These are phyloP conservation scores for Neofusicoccum laricinum DNA, from an alignment of 2,329 filamentous ascomycete genomes.

Conservation along the genomic window DNA sequence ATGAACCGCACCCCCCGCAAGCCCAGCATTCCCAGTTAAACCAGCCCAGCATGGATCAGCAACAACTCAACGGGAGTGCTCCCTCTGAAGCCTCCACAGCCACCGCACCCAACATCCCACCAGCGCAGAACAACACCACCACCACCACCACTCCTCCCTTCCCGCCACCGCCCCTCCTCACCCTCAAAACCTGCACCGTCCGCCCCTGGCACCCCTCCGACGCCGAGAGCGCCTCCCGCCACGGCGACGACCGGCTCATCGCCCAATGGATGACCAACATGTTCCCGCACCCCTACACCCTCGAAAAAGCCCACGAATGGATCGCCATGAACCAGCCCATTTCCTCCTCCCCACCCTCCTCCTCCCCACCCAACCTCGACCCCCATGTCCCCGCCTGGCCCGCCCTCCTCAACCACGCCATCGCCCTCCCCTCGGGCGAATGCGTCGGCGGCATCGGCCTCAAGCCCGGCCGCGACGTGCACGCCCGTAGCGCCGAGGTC, in stretches of 20 bases:
- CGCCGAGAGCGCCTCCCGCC: conserved; percentile 22
- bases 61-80: no score
- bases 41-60: neutral
- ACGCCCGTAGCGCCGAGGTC: conserved; percentile 37
- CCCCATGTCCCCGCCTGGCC: no score
- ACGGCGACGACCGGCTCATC: conserved; percentile 32
- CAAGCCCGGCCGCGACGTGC: conserved; percentile 33
- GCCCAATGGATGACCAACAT: conserved; percentile 35
- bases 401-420: conserved; percentile 5
- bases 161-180: conserved; percentile 29
- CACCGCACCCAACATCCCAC: neutral
- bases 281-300: conserved; percentile 41
- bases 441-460: conserved; percentile 40
- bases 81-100: no score
- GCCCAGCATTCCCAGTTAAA: no score
- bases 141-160: conserved; percentile 15
- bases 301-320: conserved; percentile 32
- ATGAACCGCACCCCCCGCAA: no score
- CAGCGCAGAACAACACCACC: neutral
- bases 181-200: conserved; percentile 27
- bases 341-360: no score
- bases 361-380: conserved; percentile 26
- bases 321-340: no score
- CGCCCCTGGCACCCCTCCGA: conserved; percentile 34
- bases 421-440: conserved; percentile 16